Evolutionary conservation across 768 basidiomycete species (phyloP), one percentile per base, ranked within the genome.

Genomic region (Lactifluus subvellereus): DNA sequence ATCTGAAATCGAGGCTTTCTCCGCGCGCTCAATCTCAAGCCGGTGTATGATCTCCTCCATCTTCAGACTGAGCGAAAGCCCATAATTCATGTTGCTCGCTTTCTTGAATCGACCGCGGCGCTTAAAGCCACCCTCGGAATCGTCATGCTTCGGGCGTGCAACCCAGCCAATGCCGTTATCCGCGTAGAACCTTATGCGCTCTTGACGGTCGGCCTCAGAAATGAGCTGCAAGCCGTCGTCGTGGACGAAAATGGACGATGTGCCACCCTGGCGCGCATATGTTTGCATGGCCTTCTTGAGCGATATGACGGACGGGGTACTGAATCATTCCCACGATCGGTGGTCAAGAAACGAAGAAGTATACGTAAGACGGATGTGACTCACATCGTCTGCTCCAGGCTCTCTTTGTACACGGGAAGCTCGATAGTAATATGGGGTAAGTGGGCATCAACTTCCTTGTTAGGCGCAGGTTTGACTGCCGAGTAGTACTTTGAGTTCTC

Each of bases 21-120:
- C 47, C n/a, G 71, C 75, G 16, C 75, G 70, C 18, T 71, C 74
- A 10, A 75, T 73, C 69, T 84, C 81, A 18, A 85, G 74, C n/a
- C 69, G 69, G 9, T 76, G 77, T 52, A 85, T 75, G 52, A 78
- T 72, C 62, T 79, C 77, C 70, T 84, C 83, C 66, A 83, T 72
- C 57, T 84, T 81, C 33, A 91, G 77, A 5, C 85, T 87, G 6
- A 92, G 78, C 69, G 84, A 75, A n/a, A 80, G 77, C 0, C 82
- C 91, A 68, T 88, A 93, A 71, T 95, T 96, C 87, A 95, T 86
- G 74, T 96, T 96, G 16, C 85, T 87, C 1, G 92, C 92, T 75
- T 96, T 96, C 79, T 96, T 96, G 80, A 96, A 96, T 22, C 91
- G 83, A 47, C 91, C 92, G 35, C 89, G 88, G 53, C 91, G 88